A percentile compares a stretch with the other conserved stretches of the same genome.
Conservation (phyloP, 1,284 basidiomycete species). For the Ceratobasidium sp. region DNA sequence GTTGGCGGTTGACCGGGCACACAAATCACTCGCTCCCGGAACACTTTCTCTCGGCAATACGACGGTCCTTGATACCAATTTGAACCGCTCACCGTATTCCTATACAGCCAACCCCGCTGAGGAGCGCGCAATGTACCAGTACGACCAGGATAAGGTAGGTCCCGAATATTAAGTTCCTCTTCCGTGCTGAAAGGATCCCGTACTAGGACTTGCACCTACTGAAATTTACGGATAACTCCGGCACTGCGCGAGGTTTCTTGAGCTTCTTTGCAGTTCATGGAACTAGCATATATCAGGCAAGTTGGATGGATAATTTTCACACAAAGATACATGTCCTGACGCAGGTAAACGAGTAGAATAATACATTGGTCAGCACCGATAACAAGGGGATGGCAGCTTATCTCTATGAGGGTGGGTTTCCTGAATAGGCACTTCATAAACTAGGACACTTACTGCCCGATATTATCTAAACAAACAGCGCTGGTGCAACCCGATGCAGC, state of each 20-base stretch:
- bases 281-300: constrained; percentile 77
- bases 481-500: constrained; percentile 68
- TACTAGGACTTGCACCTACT: constrained; percentile 67
- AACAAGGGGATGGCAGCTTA: constrained; percentile 87
- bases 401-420: constrained; percentile 70
- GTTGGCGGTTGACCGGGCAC: constrained; percentile 73
- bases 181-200: neutral
- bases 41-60: constrained; percentile 73
- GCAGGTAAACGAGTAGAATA: constrained; percentile 63
- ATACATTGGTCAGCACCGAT: constrained; percentile 77
- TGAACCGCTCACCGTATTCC: constrained; percentile 77
- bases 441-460: too few relatives aligned
- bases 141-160: constrained; percentile 70
- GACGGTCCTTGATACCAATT: constrained; percentile 70
- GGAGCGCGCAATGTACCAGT: constrained; percentile 69
- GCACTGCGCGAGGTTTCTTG: constrained; percentile 70
- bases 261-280: constrained; percentile 86
- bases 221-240: constrained; percentile 68
- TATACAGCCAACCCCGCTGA: constrained; percentile 76
- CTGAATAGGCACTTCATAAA: too few relatives aligned
- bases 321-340: neutral
- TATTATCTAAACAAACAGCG: constrained; percentile 57
- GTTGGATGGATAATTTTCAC: constrained; percentile 39
- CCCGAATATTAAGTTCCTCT: neutral
- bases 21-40: constrained; percentile 69